These are phyloP conservation scores for Ustilago loliicola DNA, from an alignment of 1,284 basidiomycete genomes.

Conservation along the genomic window DNA sequence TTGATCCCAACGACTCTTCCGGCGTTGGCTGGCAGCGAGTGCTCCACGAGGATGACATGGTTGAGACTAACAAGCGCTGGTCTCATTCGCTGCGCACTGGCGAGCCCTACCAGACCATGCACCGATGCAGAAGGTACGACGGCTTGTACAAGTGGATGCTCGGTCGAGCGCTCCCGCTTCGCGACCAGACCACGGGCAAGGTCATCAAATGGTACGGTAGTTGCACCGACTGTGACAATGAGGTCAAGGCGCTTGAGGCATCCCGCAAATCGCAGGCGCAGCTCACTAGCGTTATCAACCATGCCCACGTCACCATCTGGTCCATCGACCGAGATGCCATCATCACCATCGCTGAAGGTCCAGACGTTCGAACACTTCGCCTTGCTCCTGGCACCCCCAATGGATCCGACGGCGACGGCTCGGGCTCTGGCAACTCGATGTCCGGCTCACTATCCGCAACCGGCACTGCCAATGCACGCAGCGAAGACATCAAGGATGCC, in stretches of 20 bases:
- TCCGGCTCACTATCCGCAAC: constrained; percentile 33
- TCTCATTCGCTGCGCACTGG: constrained; percentile 69
- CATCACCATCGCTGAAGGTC: constrained; percentile 65
- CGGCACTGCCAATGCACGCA: constrained; percentile 24
- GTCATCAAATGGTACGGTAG: constrained; percentile 70
- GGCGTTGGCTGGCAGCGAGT: constrained; percentile 69
- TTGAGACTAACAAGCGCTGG: constrained; percentile 63
- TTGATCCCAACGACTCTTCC: constrained; percentile 54
- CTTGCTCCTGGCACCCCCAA: constrained; percentile 62
- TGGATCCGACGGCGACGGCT: constrained; percentile 52
- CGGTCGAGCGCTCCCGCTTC: constrained; percentile 66
- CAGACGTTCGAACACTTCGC: constrained; percentile 62
- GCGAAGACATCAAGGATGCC: constrained; percentile 47
- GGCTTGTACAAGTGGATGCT: constrained; percentile 68
- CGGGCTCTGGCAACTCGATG: constrained; percentile 44
- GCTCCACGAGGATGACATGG: constrained; percentile 71
- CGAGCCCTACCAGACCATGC: constrained; percentile 69
- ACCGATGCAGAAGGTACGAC: constrained; percentile 65
- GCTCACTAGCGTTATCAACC: constrained; percentile 66
- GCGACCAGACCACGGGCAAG: constrained; percentile 56
- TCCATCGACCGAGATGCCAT: constrained; percentile 59
- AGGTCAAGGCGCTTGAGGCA: constrained; percentile 63
- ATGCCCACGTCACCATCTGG: constrained; percentile 67
- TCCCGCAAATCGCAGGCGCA: constrained; percentile 61
- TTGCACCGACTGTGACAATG: constrained; percentile 66